These are phyloP conservation scores for Melampsora abietis-canadensis DNA, from an alignment of 1,284 basidiomycete species.

Conservation along the genomic window DNA sequence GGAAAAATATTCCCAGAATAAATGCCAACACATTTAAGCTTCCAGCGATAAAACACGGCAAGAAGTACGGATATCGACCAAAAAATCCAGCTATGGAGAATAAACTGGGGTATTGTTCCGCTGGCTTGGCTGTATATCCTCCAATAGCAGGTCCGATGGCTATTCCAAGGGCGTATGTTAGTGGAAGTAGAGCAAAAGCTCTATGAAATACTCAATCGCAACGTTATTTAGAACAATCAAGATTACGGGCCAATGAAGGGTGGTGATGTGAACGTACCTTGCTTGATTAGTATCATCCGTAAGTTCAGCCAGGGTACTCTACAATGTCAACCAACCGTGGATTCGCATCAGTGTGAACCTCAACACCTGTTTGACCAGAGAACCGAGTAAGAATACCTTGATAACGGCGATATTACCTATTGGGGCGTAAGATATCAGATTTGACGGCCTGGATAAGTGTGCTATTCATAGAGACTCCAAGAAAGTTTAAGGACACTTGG, in stretches of 20 bases:
- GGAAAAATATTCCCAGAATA: constrained; percentile 2
- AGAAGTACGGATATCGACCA: constrained; percentile 12
- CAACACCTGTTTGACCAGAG: not conserved
- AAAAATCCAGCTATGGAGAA: not conserved
- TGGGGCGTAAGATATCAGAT: not conserved
- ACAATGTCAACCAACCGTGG: not conserved
- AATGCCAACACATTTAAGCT: constrained; percentile 10
- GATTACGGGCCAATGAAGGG: not conserved
- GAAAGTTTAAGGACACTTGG: not conserved
- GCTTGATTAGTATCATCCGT: constrained; percentile 26
- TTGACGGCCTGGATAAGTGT: not conserved
- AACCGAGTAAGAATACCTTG: not conserved
- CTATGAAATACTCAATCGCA: not conserved
- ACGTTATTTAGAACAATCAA: not conserved
- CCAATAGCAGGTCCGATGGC: constrained; percentile 10
- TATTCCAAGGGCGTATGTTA: constrained; percentile 12
- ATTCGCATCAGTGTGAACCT: not conserved
- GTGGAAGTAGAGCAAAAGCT: constrained; percentile 16
- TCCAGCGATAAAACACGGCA: constrained; percentile 13
- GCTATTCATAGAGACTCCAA: not conserved
- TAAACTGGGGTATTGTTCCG: constrained; percentile 6
- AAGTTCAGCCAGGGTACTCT: constrained; percentile 10
- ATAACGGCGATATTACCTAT: constrained; percentile 19
- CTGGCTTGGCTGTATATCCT: constrained; percentile 15
- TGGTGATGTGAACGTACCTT: not conserved